Conservation (phyloP, 345 rosid genomes). For the Gossypium thurberi region DNA sequence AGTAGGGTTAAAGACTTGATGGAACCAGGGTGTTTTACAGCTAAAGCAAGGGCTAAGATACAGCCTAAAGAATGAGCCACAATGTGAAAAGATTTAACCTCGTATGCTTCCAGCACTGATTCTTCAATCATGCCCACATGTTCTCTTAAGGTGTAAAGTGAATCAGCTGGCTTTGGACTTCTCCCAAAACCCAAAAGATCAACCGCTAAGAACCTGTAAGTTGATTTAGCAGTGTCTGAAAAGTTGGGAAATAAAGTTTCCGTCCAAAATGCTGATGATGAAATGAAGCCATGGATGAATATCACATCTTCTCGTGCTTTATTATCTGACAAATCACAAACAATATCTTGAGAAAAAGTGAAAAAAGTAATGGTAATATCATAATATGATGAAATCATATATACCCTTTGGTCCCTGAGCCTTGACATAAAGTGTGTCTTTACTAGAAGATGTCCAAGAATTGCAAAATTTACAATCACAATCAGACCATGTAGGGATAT, state of each 20-base stretch:
- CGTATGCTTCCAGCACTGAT: slow-evolving; percentile 54
- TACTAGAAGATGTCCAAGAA: slow-evolving; percentile 55
- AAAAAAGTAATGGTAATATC: not conserved
- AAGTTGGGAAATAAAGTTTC: slow-evolving; percentile 93
- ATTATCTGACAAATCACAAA: slow-evolving; percentile 23
- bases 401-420: slow-evolving; percentile 55
- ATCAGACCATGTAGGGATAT: slow-evolving; percentile 86
- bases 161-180: slow-evolving; percentile 94
- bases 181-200: slow-evolving; percentile 88
- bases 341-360: not conserved
- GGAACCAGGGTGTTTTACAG: slow-evolving; percentile 68
- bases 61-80: slow-evolving; percentile 99
- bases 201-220: slow-evolving; percentile 64
- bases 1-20: slow-evolving; percentile 82
- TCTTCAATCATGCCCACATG: slow-evolving; percentile 90
- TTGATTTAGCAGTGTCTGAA: slow-evolving; percentile 55
- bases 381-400: not conserved
- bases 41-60: slow-evolving; percentile 89
- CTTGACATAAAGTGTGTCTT: slow-evolving; percentile 65
- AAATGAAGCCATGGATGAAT: slow-evolving; percentile 98
- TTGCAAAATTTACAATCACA: slow-evolving; percentile 79
- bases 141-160: slow-evolving; percentile 80
- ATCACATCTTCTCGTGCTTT: slow-evolving; percentile 68
- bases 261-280: slow-evolving; percentile 94
- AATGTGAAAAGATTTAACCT: slow-evolving; percentile 79